Evolutionary conservation across 805 yeast species (phyloP).

Genomic region (Candida odintsovae): DNA sequence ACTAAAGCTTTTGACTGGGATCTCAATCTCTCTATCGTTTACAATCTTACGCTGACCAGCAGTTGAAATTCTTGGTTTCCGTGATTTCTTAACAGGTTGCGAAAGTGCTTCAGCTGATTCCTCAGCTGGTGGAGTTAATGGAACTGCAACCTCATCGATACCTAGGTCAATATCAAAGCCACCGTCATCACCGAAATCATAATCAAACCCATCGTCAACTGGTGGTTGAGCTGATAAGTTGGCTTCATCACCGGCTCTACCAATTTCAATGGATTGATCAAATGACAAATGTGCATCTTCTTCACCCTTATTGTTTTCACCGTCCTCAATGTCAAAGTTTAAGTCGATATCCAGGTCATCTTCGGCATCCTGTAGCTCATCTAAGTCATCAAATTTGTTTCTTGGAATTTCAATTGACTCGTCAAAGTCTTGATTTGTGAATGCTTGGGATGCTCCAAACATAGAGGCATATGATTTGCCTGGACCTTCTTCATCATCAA

Average conservation of each 20-base stretch:
- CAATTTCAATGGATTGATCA: conserved; percentile 46
- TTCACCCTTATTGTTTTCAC: conserved; percentile 10
- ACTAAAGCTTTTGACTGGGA: conserved; percentile 18
- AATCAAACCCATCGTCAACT: conserved; percentile 3
- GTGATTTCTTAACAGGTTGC: conserved; percentile 7
- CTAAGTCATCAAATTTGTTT: conserved; percentile 29
- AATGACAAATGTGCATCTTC: conserved; percentile 24
- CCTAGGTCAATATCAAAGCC: conserved; percentile 6
- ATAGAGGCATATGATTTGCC: conserved; percentile 12
- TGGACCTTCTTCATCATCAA: conserved; percentile 21
- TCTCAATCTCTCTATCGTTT: conserved; percentile 21
- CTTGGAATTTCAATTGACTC: conserved; percentile 67
- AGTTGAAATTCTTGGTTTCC: conserved; percentile 8
- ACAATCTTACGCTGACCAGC: conserved; percentile 17
- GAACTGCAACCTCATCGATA: conserved; percentile 3
- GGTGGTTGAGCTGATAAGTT: conserved; percentile 14
- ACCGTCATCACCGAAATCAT: conserved; percentile 4
- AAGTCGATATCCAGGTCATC: conserved; percentile 52
- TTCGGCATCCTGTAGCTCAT: conserved; percentile 26
- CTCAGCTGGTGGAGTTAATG: conserved; percentile 14
- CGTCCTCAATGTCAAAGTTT: conserved; percentile 34
- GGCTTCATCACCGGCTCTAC: conserved; percentile 33
- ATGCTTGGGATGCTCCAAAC: conserved; percentile 11
- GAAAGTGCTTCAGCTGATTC: conserved; percentile 16
- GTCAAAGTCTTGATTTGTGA: conserved; percentile 33